Conservation (phyloP, 1,139 yeast species). For the Pneumocystis carinii region DNA sequence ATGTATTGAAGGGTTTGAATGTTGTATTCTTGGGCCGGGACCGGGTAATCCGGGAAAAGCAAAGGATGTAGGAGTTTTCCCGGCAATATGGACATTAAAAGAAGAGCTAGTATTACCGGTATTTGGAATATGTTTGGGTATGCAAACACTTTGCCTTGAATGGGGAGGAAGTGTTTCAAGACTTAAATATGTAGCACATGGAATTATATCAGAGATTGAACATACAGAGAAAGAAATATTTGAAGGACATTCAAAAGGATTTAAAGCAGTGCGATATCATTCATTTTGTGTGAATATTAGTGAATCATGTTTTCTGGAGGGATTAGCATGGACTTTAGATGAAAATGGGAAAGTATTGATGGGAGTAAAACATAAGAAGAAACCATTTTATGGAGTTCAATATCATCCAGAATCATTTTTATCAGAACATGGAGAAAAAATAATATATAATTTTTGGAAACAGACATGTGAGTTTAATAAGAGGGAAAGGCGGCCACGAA, state of each 20-base stretch:
- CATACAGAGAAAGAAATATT: too few relatives aligned
- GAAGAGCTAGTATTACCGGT: conserved; percentile 40
- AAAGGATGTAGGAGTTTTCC: conserved; percentile 64
- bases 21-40: conserved; percentile 86
- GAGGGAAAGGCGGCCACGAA: background rate
- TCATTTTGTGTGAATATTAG: conserved; percentile 45
- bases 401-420: conserved; percentile 95
- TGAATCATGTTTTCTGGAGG: conserved; percentile 17
- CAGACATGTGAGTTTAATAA: conserved; percentile 34
- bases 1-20: conserved; percentile 41
- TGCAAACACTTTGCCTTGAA: conserved; percentile 64
- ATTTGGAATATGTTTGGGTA: conserved; percentile 85
- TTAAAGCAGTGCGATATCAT: conserved; percentile 70
- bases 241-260: background rate
- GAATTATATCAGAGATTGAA: conserved; percentile 52
- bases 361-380: conserved; percentile 52
- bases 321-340: conserved; percentile 14
- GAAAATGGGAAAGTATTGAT: conserved; percentile 35
- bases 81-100: conserved; percentile 30
- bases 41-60: conserved; percentile 73
- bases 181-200: conserved; percentile 57
- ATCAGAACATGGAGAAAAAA: conserved; percentile 46
- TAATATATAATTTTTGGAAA: conserved; percentile 49
- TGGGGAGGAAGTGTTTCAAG: conserved; percentile 44
- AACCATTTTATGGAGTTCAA: conserved; percentile 86